phyloP scores from a whole-genome alignment of 2,329 filamentous ascomycete species.

The Exophiala calicioides region DNA sequence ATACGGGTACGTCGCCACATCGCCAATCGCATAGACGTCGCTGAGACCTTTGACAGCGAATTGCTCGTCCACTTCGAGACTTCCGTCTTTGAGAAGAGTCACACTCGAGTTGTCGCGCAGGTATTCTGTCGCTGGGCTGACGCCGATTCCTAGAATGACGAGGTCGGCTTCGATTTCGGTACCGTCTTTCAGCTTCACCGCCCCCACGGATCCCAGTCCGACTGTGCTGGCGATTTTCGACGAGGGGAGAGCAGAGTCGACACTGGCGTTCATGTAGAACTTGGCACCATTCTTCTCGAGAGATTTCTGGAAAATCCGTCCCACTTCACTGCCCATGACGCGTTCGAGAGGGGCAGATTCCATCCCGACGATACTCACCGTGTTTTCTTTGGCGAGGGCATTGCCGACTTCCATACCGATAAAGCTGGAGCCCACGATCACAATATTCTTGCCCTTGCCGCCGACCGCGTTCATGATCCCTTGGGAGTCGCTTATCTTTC shows the following conservation, averaged over 20 bases:
- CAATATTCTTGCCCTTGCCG: slow-evolving; percentile 80
- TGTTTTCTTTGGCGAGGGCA: slow-evolving; percentile 74
- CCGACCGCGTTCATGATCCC: slow-evolving; percentile 78
- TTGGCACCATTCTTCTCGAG: slow-evolving; percentile 86
- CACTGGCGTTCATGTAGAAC: slow-evolving; percentile 77
- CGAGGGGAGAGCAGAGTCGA: slow-evolving; percentile 80
- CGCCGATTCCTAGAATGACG: slow-evolving; percentile 88
- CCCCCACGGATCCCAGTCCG: slow-evolving; percentile 59
- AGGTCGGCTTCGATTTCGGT: slow-evolving; percentile 82
- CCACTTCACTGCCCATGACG: slow-evolving; percentile 79
- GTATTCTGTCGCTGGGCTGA: slow-evolving; percentile 81
- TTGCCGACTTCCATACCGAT: slow-evolving; percentile 98
- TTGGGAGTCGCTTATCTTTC: slow-evolving; percentile 74
- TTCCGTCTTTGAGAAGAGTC: slow-evolving; percentile 79
- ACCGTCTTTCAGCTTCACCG: slow-evolving; percentile 81
- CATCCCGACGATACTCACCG: slow-evolving; percentile 85
- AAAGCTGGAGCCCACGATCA: slow-evolving; percentile 89
- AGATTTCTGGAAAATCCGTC: slow-evolving; percentile 73
- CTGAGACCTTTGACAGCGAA: slow-evolving; percentile 75
- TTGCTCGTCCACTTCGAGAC: slow-evolving; percentile 74
- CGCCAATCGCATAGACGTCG: slow-evolving; percentile 89
- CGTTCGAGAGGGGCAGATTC: slow-evolving; percentile 81
- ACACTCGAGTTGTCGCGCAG: slow-evolving; percentile 71
- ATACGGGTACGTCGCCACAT: slow-evolving; percentile 95
- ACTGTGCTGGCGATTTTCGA: slow-evolving; percentile 61